These are phyloP conservation scores for Boletus barrowsii DNA, from an alignment of 768 basidiomycete genomes.

Conservation along the genomic window DNA sequence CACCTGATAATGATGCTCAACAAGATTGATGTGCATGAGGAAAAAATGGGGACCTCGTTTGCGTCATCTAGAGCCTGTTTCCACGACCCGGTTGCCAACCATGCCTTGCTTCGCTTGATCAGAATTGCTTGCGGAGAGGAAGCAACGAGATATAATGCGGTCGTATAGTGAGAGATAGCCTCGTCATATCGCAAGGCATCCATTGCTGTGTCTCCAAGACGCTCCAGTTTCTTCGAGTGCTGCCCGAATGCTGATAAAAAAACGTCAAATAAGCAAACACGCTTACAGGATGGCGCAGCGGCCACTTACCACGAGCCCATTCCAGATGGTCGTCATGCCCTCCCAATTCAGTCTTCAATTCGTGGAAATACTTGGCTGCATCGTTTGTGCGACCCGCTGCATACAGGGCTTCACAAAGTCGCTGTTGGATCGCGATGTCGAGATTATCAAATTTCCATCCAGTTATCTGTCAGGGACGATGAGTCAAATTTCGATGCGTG, in stretches of 20 bases:
- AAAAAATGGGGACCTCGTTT: neutral
- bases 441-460: neutral
- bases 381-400: neutral
- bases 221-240: neutral
- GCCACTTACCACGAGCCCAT: too few species aligned
- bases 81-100: neutral
- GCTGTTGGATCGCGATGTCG: neutral
- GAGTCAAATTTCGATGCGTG: too few species aligned
- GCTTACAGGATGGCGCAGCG: too few species aligned
- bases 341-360: too few species aligned
- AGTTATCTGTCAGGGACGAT: neutral
- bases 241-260: neutral
- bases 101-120: neutral
- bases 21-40: neutral
- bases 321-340: too few species aligned
- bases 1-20: neutral
- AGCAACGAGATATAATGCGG: too few species aligned
- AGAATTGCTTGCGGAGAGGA: neutral
- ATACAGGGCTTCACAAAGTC: neutral
- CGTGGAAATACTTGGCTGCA: neutral
- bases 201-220: neutral
- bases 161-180: neutral
- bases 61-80: neutral
- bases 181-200: neutral
- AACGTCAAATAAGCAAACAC: neutral